phyloP scores from a whole-genome alignment of 1,139 yeast species.

The Meyerozyma smithsonii region DNA sequence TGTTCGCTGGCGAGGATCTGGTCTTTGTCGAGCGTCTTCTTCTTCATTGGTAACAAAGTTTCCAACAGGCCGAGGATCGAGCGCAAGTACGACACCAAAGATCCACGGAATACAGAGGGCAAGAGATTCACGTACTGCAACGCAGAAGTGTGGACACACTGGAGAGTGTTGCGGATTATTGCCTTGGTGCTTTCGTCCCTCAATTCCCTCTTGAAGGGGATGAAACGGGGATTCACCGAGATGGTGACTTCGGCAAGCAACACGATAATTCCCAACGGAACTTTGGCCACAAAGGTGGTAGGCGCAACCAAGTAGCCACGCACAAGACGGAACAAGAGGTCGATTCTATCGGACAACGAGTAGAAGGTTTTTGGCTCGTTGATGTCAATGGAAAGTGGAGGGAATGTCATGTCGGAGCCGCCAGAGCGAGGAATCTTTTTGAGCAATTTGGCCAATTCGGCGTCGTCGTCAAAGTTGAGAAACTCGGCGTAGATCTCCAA shows the following conservation, averaged over 20 bases:
- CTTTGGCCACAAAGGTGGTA: conserved; percentile 42
- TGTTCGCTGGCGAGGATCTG: conserved; percentile 29
- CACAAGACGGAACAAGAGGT: conserved; percentile 41
- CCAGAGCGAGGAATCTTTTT: conserved; percentile 27
- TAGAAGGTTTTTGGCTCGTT: conserved; percentile 48
- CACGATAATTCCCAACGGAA: conserved; percentile 57
- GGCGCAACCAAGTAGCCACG: conserved; percentile 40
- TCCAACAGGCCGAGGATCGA: conserved; percentile 50
- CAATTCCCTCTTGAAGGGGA: conserved; percentile 54
- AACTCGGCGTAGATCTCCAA: conserved; percentile 52
- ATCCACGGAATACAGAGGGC: conserved; percentile 38
- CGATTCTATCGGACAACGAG: conserved; percentile 46
- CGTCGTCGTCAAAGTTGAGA: conserved; percentile 53
- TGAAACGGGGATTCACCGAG: conserved; percentile 49
- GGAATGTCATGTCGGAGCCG: conserved; percentile 25
- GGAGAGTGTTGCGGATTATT: conserved; percentile 37
- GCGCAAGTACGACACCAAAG: conserved; percentile 44
- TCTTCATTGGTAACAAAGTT: conserved; percentile 46
- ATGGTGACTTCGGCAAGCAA: conserved; percentile 46
- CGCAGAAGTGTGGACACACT: conserved; percentile 41
- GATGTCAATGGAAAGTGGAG: conserved; percentile 52
- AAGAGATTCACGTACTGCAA: conserved; percentile 36
- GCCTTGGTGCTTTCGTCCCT: conserved; percentile 45
- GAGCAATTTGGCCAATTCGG: conserved; percentile 33
- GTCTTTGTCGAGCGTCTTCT: conserved; percentile 29